Evolutionary conservation across 2,329 filamentous ascomycete species (phyloP).

Genomic region (Colletotrichum sp.): DNA sequence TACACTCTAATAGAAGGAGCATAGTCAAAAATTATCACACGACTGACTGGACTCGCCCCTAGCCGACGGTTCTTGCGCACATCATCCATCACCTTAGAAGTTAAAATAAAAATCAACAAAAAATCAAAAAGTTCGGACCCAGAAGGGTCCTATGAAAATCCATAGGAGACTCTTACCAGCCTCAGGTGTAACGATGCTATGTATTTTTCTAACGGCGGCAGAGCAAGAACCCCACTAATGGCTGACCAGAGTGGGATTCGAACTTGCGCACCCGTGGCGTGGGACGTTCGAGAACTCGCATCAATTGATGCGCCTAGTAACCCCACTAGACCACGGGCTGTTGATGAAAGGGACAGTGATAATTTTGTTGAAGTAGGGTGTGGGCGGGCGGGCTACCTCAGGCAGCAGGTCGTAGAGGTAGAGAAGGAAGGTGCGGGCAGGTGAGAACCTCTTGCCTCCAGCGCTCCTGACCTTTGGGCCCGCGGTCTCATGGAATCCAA

Average conservation of each 20-base stretch:
- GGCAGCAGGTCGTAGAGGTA: neutral
- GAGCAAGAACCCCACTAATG: neutral
- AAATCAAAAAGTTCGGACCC: neutral
- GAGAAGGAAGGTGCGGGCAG: neutral
- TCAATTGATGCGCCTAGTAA: neutral
- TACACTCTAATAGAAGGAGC: fast-evolving
- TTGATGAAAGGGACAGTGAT: neutral
- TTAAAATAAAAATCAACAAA: fast-evolving
- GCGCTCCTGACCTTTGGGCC: neutral
- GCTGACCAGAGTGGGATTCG: neutral
- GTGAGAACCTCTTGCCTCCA: neutral
- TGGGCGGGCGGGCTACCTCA: neutral
- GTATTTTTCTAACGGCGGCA: neutral
- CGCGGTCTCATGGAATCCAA: neutral
- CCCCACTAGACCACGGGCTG: neutral
- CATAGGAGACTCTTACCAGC: neutral
- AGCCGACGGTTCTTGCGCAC: fast-evolving
- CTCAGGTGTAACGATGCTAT: neutral
- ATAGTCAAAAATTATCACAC: no score
- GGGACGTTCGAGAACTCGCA: neutral
- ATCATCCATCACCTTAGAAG: neutral
- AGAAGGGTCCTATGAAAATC: neutral
- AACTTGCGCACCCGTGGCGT: neutral
- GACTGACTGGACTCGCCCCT: neutral
- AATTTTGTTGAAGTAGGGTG: neutral